Evolutionary conservation across 345 rosid species (phyloP), one percentile per base, ranked within the genome.

Genomic region (Aquilaria sinensis): DNA sequence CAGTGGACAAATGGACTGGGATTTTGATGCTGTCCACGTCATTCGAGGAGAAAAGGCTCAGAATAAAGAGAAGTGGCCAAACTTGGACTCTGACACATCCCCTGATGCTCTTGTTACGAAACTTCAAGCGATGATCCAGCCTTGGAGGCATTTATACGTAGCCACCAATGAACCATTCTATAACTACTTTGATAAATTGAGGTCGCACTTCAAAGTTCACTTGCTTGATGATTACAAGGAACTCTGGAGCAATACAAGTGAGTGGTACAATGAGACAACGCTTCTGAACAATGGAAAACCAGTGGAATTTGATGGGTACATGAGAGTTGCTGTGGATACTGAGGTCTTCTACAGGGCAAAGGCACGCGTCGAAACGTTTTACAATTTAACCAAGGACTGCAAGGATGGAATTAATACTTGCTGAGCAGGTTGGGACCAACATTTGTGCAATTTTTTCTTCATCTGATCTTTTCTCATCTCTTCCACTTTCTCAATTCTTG

Each of bases 251-350:
- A 77, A 77, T 58, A 75, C 76, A 3, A 90, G 97, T 58, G 97
- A 88, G 50, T 94, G 99, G 99, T 90, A 81, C 82, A 88, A 83
- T 23, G 97, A 90, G 73, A 88, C 97, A 1, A 76, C 53, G 64
- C 57, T 70, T 16, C 75, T 94, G 68, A 90, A 86, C 58, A 72
- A 78, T 67, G 95, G 90, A 52, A 77, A 67, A 47, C 81, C 85
- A 0, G 97, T 88, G 14, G 88, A 88, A 64, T 94, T 94, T 64
- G 97, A 94, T 67, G 96, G 97, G 16, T 88, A 86, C 73, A 94
- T 90, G 99, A 82, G 97, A 76, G 99, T 84, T 53, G 96, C 93
- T 16, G 96, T 90, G 67, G 99, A 94, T 66, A 94, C 99, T 0
- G 99, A 90, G 75, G 92, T 90, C 47, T 77, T 88, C 68, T 79